Percentiles rank a stretch among this genome's conserved stretches.
These are phyloP conservation scores for Sarocladium brachiariae DNA, from an alignment of 2,329 filamentous ascomycete species.

Conservation along the genomic window DNA sequence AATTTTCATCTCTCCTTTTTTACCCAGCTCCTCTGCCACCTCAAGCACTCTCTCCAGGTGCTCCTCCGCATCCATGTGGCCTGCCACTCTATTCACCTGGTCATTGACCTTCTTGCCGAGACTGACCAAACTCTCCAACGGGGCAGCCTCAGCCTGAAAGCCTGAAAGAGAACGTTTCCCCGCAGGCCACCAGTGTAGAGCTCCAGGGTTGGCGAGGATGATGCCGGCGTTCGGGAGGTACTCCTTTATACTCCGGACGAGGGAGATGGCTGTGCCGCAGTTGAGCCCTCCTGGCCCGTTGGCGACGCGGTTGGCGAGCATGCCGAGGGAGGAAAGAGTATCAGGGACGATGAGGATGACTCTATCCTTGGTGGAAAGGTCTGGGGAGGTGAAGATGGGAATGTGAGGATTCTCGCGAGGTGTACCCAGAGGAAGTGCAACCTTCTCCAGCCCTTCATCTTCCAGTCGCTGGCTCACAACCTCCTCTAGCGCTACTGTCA, in stretches of 20 bases:
- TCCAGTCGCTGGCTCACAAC: slow-evolving; percentile 58
- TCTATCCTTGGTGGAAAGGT: slow-evolving; percentile 50
- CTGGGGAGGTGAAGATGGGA: slow-evolving; percentile 54
- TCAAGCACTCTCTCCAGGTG: slow-evolving; percentile 66
- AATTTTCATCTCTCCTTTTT: slow-evolving; percentile 31
- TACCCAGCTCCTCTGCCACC: slow-evolving; percentile 38
- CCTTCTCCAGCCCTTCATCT: slow-evolving; percentile 49
- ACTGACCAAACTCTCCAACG: slow-evolving; percentile 53
- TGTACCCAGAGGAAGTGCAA: slow-evolving; percentile 54
- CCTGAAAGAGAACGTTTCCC: slow-evolving; percentile 53
- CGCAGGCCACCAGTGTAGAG: slow-evolving; percentile 69
- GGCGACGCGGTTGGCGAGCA: slow-evolving; percentile 64
- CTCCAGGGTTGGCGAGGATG: slow-evolving; percentile 70
- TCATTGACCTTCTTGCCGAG: slow-evolving; percentile 51
- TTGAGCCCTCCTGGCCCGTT: slow-evolving; percentile 59
- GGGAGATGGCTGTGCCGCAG: slow-evolving; percentile 61
- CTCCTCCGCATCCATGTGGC: slow-evolving; percentile 46
- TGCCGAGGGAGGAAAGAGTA: slow-evolving; percentile 61
- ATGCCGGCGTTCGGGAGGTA: slow-evolving; percentile 43
- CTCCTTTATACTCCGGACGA: slow-evolving; percentile 43
- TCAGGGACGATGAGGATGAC: slow-evolving; percentile 73
- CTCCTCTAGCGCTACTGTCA: slow-evolving; percentile 52
- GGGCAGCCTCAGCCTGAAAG: slow-evolving; percentile 48
- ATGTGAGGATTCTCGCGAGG: slow-evolving; percentile 48
- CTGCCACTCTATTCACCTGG: slow-evolving; percentile 35